A percentile compares a stretch with the other conserved stretches of the same genome.
Conservation (phyloP, 768 basidiomycete species). For the Pleurotus salmoneostramineus region DNA sequence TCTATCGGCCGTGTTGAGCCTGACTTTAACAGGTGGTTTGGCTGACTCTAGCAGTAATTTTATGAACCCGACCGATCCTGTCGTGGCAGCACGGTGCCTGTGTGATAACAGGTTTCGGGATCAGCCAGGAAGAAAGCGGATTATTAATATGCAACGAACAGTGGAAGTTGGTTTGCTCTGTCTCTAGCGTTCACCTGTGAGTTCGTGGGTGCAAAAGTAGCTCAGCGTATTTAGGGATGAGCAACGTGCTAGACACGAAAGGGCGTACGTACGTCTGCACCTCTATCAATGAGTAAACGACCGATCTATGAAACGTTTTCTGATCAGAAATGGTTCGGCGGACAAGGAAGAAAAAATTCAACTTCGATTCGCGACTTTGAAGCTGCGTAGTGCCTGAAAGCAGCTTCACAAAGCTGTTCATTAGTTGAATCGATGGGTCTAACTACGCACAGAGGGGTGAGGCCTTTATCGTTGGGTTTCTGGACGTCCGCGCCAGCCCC, state of each 20-base stretch:
- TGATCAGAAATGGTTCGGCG: conserved; percentile 14
- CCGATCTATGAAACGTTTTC: conserved; percentile 66
- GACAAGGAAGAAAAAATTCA: conserved; percentile 16
- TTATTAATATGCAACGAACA: conserved; percentile 44
- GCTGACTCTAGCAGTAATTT: conserved; percentile 82
- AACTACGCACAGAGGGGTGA: conserved; percentile 71
- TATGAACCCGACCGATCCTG: conserved; percentile 88
- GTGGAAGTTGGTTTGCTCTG: conserved; percentile 86
- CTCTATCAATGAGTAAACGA: conserved; percentile 76
- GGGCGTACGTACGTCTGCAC: conserved; percentile 76
- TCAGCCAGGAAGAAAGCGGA: conserved; percentile 17
- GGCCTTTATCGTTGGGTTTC: conserved; percentile 74
- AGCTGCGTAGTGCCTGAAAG: conserved; percentile 82
- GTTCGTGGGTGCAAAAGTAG: conserved; percentile 20
- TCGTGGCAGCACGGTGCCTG: conserved; percentile 95
- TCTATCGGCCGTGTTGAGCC: conserved; percentile 84
- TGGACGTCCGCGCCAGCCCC: conserved; percentile 84
- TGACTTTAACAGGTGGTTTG: conserved; percentile 67
- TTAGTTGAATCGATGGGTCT: conserved; percentile 2
- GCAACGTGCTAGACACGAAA: conserved; percentile 23
- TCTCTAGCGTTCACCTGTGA: conserved; percentile 90
- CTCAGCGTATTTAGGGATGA: conserved; percentile 13
- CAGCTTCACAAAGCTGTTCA: conserved; percentile 10
- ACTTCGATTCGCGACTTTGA: conserved; percentile 89
- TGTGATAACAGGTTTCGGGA: conserved; percentile 12